A percentile compares a stretch with the other conserved stretches of the same genome.
Evolutionary conservation across 1,139 yeast species (phyloP).

Genomic region (Yamadazyma dushanensis): DNA sequence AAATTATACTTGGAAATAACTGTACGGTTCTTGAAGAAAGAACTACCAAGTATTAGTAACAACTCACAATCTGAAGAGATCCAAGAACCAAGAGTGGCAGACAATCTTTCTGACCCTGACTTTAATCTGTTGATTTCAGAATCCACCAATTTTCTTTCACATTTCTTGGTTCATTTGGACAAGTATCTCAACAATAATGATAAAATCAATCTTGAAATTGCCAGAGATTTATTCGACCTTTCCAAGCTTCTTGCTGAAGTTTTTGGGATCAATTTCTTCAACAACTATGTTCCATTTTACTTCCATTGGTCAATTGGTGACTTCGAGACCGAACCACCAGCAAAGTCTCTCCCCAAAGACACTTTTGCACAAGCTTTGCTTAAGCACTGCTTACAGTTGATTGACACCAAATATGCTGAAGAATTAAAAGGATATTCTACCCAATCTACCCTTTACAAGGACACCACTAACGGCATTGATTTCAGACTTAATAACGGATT

Average conservation of each 20-base stretch:
- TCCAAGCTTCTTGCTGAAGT: constrained; percentile 28
- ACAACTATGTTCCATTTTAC: constrained; percentile 49
- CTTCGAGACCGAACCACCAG: background rate
- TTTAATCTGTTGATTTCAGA: constrained; percentile 37
- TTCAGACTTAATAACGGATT: constrained; percentile 26
- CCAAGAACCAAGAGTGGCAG: constrained; percentile 13
- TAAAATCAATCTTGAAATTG: constrained; percentile 23
- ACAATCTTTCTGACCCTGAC: constrained; percentile 35
- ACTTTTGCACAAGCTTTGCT: constrained; percentile 37
- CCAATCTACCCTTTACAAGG: constrained; percentile 24
- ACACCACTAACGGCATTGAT: constrained; percentile 28
- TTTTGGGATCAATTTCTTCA: constrained; percentile 48
- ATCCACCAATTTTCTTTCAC: constrained; percentile 36
- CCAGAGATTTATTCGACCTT: constrained; percentile 23
- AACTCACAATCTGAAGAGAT: constrained; percentile 6
- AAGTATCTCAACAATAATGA: constrained; percentile 29
- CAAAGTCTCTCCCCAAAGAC: constrained; percentile 23
- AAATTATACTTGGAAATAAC: constrained; percentile 34
- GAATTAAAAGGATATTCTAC: constrained; percentile 27
- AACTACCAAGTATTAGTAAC: constrained; percentile 19
- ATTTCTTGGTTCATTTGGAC: constrained; percentile 34
- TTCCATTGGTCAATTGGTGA: constrained; percentile 41
- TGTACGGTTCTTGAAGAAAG: constrained; percentile 33
- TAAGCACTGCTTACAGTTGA: constrained; percentile 23
- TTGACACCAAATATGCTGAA: constrained; percentile 32